phyloP scores from a whole-genome alignment of 2,329 filamentous ascomycete genomes.

The Nemania sp. region DNA sequence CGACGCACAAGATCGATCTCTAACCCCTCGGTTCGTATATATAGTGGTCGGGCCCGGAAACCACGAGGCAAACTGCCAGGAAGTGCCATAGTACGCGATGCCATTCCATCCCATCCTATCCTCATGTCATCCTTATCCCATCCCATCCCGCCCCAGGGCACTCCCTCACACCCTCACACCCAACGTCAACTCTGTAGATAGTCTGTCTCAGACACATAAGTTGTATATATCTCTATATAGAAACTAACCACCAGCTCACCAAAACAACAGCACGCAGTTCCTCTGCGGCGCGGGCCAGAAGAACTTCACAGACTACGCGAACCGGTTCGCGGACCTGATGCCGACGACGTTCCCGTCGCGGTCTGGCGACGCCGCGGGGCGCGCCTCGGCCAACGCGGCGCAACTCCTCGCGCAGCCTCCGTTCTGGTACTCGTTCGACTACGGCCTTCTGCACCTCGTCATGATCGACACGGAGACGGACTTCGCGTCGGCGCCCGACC shows the following conservation, averaged over 20 bases:
- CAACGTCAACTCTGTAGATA: background rate
- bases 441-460: slow-evolving; percentile 59
- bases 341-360: slow-evolving; percentile 55
- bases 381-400: slow-evolving; percentile 51
- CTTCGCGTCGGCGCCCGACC: slow-evolving; percentile 55
- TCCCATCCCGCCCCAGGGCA: no score
- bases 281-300: slow-evolving; percentile 57
- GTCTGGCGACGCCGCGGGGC: slow-evolving; percentile 48
- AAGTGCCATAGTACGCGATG: slow-evolving; percentile 42
- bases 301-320: slow-evolving; percentile 65
- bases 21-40: no score
- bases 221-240: background rate
- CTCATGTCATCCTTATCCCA: no score
- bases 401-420: slow-evolving; percentile 52
- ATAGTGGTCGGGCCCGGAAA: slow-evolving; percentile 58
- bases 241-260: background rate
- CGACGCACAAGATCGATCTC: no score
- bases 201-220: background rate
- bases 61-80: slow-evolving; percentile 60
- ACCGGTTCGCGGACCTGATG: slow-evolving; percentile 58
- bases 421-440: slow-evolving; percentile 65
- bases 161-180: background rate
- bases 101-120: no score
- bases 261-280: slow-evolving; percentile 33
- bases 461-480: slow-evolving; percentile 64